phyloP scores from a whole-genome alignment of 768 basidiomycete genomes.

The Piloderma croceum region DNA sequence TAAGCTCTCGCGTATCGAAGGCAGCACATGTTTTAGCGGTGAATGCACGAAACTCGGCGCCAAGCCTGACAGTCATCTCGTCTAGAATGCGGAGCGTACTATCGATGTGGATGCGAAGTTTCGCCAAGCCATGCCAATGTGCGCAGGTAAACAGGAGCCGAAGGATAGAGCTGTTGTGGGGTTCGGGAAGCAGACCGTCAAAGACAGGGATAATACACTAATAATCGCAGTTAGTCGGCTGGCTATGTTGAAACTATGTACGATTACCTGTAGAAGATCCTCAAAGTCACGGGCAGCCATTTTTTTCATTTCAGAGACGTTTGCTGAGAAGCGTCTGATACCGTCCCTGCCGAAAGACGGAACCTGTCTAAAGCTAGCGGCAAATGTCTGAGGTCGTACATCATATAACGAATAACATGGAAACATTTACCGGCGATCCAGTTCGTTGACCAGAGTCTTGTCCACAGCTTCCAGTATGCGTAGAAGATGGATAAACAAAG shows the following conservation, averaged over 20 bases:
- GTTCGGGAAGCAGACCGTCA: conserved; percentile 25
- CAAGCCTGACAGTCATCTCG: conserved; percentile 11
- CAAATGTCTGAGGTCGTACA: neutral
- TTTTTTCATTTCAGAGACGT: conserved; percentile 30
- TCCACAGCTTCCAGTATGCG: conserved; percentile 23
- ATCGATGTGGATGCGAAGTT: conserved; percentile 26
- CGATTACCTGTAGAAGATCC: conserved; percentile 30
- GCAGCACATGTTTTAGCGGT: conserved; percentile 10
- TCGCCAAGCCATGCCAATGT: conserved; percentile 29
- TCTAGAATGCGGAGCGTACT: conserved; percentile 11
- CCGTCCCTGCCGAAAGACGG: conserved; percentile 27
- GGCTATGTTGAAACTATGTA: neutral
- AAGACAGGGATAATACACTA: conserved; percentile 32
- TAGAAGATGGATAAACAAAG: conserved; percentile 29
- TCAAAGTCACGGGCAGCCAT: conserved; percentile 35
- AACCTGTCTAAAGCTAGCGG: conserved; percentile 23
- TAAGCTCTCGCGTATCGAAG: conserved; percentile 19
- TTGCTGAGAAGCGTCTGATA: conserved; percentile 25
- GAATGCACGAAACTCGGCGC: conserved; percentile 18
- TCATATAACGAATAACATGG: neutral
- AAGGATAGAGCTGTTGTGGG: conserved; percentile 18
- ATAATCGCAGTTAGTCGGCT: neutral
- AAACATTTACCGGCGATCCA: conserved; percentile 19
- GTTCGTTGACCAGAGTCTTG: conserved; percentile 12
- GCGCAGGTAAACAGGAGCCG: conserved; percentile 20